Base-by-base conservation (phyloP, 371 early-diverging fungal species). In the Lichtheimia corymbifera region DNA sequence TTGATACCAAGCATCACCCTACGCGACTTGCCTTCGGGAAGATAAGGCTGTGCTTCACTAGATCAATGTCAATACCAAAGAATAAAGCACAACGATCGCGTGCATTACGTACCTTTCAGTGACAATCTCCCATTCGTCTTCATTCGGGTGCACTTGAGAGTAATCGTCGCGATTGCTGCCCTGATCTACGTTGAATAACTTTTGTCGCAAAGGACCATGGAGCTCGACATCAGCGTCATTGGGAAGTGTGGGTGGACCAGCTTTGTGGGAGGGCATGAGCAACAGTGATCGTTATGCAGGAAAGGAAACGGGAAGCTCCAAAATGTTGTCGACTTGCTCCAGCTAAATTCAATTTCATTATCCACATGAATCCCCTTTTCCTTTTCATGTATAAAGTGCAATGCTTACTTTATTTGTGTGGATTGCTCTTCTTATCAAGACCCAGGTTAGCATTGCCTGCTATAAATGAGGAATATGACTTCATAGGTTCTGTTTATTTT, bases 1-100 rank as follows among this genome's bases (percentile, higher is more conserved):
- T 55, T 57, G 11, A 69, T 60, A 5, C 70, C 75, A n/a, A 66
- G 53, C 13, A 55, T 57, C 2, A 70, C 22, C 49, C 53, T 55
- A 27, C 55, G 43, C 14, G 53, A n/a, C 49, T 55, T 30, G 28
- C n/a, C 7, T 5, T 52, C 50, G 1, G 75, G 70, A 30, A 74
- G 53, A 53, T 20, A 66, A 6, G 52, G 53, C 56, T 43, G 11
- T 28, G 64, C 61, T 18, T 65, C 72, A 52, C 53, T 53, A 45
- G 35, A 35, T 11, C 35, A 35, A 35, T 35, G 35, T 35, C 52
- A 64, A 35, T 25, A 12, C 9, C 24, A 54, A 50, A 28, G 22
- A 6, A 20, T 6, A 43, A 11, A n/a, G 49, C n/a, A 25, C 15
- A 18, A 28, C 11, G 4, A 55, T 14, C 35, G 41, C 14, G 22